Evolutionary conservation across 139 green algal species (phyloP), one percentile per base, ranked within the genome.

Genomic region (Yamagishiella unicocca): DNA sequence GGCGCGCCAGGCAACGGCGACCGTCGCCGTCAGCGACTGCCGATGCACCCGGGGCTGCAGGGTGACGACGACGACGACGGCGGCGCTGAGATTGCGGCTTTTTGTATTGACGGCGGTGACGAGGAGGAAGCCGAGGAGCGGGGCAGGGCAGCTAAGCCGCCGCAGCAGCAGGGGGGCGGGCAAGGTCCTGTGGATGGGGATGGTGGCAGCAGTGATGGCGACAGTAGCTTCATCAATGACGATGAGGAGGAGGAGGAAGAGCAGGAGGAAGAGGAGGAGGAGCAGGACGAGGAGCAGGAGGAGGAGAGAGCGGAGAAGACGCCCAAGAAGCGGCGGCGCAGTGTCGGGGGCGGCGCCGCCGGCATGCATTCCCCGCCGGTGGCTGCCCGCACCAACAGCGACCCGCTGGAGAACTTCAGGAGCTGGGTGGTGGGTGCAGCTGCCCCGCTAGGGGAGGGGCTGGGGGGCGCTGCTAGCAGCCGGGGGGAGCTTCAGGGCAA

Each of bases 321-420:
- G 8, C 6, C 7, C 55, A 25, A 21, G 77, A 37, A 29, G 77
- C 58, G 38, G 38, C 37, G 55, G 37, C 37, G 55, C 24, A 6
- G 40, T 5, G 24, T 55, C 22, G 31, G 35, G 35, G 53, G 9
- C 24, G 35, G 2, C 9, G 72, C 17, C 7, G 38, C 10, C 42
- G 25, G 71, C 71, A 37, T 35, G 70, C 14, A 2, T 0, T 45
- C 58, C 3, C 53, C 76, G 38, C 38, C 58, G 25, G 25, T 74
- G 55, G 24, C 9, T 5, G 37, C 25, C 9, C 8, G 22, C 7
- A 17, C 58, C 4, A 10, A 42, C 55, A n/a, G 3, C 27, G 55
- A 84, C 77, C 29, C n/a, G 29, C 17, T 74, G 29, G 77, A 74
- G 55, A 73, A 84, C 55, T 84, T 84, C 77, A 70, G 38, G 55